Base-by-base conservation (phyloP, 192 early-diverging fungal species). In the Umbelopsis sp. region DNA sequence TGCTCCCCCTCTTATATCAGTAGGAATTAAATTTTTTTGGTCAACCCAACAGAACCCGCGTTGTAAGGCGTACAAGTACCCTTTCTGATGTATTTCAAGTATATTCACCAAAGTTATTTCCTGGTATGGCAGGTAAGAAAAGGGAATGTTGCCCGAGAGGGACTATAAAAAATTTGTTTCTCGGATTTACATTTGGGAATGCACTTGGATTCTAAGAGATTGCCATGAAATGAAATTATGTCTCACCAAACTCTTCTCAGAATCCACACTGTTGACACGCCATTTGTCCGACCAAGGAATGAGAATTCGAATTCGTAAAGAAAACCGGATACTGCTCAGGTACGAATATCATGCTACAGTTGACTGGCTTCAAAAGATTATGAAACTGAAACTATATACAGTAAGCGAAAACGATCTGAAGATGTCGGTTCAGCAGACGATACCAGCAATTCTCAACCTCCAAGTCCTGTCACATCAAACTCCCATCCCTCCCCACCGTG, bases 261-360 rank as follows among this genome's bases (percentile, higher is more conserved):
- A 95, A 74, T 94, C 93, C 10, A 97, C 95, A 2, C 84, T 83
- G 53, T 78, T 97, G 34, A 92, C 94, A 11, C 86, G 92, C 71
- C 89, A 89, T 16, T 96, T 97, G 86, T 93, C 96, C 2, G 94
- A 97, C 70, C 96, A 97, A 75, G 96, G 96, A 3, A 83, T 97
- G 21, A 94, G 94, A 74, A 94, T 97, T 54, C 84, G 94, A 67
- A 94, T 97, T 73, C 82, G 95, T 49, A 97, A 96, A 72, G 96
- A 97, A 62, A 62, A 62, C 31, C 56, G 56, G 10, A 32, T 62
- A 29, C 56, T 34, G 34, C 16, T 62, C 26, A 62, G 56, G 56
- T 62, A 62, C n/a, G 43, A 25, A 54, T 7, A 54, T 14, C 31
- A 7, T 32, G 2, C 56, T 24, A 31, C 5, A 2, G 4, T 34